Percentiles rank a stretch among this genome's conserved stretches.
phyloP scores from a whole-genome alignment of 192 early-diverging fungal species.

The Entomortierella beljakovae region DNA sequence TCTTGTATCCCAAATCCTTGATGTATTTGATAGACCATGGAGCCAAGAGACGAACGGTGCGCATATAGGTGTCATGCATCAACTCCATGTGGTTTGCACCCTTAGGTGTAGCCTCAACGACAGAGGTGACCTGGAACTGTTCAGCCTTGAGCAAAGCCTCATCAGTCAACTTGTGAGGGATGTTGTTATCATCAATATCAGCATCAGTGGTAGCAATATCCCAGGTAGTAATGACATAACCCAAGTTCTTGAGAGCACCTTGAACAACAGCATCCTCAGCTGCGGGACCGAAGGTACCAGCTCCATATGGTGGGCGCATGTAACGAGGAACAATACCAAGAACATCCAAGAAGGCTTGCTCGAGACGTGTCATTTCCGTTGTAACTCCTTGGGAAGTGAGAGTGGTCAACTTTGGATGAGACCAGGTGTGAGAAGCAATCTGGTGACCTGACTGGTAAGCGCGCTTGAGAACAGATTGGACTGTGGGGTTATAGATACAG shows the following conservation, averaged over 20 bases:
- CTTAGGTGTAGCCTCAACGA: slow-evolving; percentile 8
- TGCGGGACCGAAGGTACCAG: slow-evolving; percentile 34
- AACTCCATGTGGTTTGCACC: slow-evolving; percentile 45
- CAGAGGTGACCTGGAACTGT: slow-evolving; percentile 21
- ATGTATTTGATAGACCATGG: slow-evolving; percentile 45
- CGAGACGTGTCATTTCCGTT: slow-evolving; percentile 60
- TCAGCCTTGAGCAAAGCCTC: slow-evolving; percentile 23
- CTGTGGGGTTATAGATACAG: slow-evolving; percentile 58
- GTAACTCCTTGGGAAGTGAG: slow-evolving; percentile 53
- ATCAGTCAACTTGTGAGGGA: slow-evolving; percentile 35
- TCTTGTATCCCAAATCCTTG: slow-evolving; percentile 50
- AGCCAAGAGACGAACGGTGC: slow-evolving; percentile 32
- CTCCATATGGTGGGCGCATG: slow-evolving; percentile 71
- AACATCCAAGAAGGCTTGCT: slow-evolving; percentile 59
- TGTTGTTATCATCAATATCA: slow-evolving; percentile 39
- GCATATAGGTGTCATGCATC: slow-evolving; percentile 47
- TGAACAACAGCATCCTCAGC: slow-evolving; percentile 29
- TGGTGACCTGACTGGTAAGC: slow-evolving; percentile 69
- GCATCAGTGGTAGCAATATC: slow-evolving; percentile 46
- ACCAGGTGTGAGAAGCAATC: slow-evolving; percentile 73
- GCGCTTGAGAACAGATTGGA: slow-evolving; percentile 57
- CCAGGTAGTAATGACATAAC: slow-evolving; percentile 49
- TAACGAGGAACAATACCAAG: slow-evolving; percentile 67
- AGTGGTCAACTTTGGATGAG: slow-evolving; percentile 59
- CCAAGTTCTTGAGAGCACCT: slow-evolving; percentile 20